Percentiles rank a stretch among this genome's conserved stretches.
Evolutionary conservation across 768 basidiomycete species (phyloP).

Genomic region (Wakefieldia striispora): DNA sequence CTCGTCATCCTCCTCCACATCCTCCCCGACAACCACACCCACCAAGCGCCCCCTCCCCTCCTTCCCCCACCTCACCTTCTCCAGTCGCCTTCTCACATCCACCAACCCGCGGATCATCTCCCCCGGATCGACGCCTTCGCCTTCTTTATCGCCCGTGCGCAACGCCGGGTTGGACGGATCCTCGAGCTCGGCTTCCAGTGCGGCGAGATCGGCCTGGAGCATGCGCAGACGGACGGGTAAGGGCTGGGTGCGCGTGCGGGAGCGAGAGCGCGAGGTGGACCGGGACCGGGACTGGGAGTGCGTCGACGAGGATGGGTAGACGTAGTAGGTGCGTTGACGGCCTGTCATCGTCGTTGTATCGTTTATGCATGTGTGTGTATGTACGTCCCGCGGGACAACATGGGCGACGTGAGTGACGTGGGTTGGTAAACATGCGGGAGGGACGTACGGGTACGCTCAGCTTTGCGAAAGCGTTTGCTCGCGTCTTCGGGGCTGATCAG

Average conservation of each 20-base stretch:
- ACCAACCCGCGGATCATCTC: conserved; percentile 76
- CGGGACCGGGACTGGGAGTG: conserved; percentile 41
- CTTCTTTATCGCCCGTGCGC: conserved; percentile 49
- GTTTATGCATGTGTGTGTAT: too few species aligned
- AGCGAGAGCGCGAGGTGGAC: conserved; percentile 32
- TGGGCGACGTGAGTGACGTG: too few species aligned
- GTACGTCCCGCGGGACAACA: not conserved
- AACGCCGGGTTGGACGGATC: conserved; percentile 75
- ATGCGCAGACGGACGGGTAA: conserved; percentile 59
- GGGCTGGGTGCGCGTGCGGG: conserved; percentile 31
- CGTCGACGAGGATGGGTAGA: conserved; percentile 61
- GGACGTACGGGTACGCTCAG: conserved; percentile 58
- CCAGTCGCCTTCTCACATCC: conserved; percentile 66
- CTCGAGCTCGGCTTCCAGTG: conserved; percentile 80
- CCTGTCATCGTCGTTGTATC: conserved; percentile 26
- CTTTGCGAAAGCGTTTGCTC: conserved; percentile 64
- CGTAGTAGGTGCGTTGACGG: conserved; percentile 56
- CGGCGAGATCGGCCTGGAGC: conserved; percentile 74
- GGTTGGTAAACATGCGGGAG: too few species aligned
- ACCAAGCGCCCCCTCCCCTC: conserved; percentile 68
- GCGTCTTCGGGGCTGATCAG: conserved; percentile 68
- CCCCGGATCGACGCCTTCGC: conserved; percentile 62
- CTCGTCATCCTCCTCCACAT: not conserved
- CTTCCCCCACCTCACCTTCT: conserved; percentile 61
- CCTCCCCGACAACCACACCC: conserved; percentile 44